Conservation (phyloP, 2,329 filamentous ascomycete species). For the Thielaviopsis euricoi region DNA sequence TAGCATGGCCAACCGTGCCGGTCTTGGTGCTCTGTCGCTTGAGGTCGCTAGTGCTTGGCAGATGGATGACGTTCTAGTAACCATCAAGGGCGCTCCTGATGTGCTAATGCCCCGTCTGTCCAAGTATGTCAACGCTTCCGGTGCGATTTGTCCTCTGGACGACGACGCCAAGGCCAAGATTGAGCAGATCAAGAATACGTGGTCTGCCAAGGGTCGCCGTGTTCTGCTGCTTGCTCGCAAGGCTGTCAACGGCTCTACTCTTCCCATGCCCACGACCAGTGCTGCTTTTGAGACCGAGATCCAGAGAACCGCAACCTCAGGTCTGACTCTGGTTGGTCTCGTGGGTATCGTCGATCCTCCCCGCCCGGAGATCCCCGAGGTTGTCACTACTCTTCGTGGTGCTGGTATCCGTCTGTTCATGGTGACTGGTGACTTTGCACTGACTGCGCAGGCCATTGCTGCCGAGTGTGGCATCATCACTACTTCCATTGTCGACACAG, state of each 20-base stretch:
- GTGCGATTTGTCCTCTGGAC: constrained; percentile 58
- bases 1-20: constrained; percentile 58
- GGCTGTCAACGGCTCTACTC: constrained; percentile 55
- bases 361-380: constrained; percentile 72
- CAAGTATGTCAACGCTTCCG: constrained; percentile 58
- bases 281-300: constrained; percentile 70
- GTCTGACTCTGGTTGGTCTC: constrained; percentile 84
- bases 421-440: constrained; percentile 83
- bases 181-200: constrained; percentile 66
- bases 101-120: constrained; percentile 84
- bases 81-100: constrained; percentile 90
- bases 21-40: constrained; percentile 87
- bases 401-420: constrained; percentile 95
- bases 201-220: constrained; percentile 81
- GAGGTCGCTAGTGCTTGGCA: constrained; percentile 98
- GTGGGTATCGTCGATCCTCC: constrained; percentile 95
- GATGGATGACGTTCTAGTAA: constrained; percentile 61
- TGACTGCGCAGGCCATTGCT: constrained; percentile 65
- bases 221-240: constrained; percentile 84
- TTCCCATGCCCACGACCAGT: constrained; percentile 57
- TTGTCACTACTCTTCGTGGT: constrained; percentile 75
- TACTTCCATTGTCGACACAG: constrained; percentile 32
- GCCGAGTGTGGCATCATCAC: constrained; percentile 76
- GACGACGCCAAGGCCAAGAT: constrained; percentile 53
- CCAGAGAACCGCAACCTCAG: constrained; percentile 62